A percentile compares a stretch with the other conserved stretches of the same genome.
Evolutionary conservation across 2,329 filamentous ascomycete species (phyloP).

Genomic region (Fusarium verticillioides): DNA sequence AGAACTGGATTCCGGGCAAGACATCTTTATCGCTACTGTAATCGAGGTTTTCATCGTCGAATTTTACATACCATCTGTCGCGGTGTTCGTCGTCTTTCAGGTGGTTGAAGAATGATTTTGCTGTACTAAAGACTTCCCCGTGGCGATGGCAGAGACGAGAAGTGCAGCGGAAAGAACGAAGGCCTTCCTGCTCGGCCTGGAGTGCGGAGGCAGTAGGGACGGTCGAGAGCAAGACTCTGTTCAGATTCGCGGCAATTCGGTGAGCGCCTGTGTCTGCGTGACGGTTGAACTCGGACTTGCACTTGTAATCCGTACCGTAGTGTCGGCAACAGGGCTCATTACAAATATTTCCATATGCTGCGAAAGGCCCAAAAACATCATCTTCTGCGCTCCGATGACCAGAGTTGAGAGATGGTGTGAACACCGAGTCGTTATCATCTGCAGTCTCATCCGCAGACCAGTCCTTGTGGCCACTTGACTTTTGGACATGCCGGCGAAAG

Average conservation of each 20-base stretch:
- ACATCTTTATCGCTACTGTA: neutral
- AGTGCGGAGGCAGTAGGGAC: neutral
- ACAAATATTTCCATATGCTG: constrained; percentile 5
- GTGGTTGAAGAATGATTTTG: constrained; percentile 21
- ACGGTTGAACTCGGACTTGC: constrained; percentile 26
- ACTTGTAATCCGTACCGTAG: constrained; percentile 26
- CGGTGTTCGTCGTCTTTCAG: constrained; percentile 14
- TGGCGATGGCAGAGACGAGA: constrained; percentile 11
- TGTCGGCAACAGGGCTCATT: constrained; percentile 32
- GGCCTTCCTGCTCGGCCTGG: constrained; percentile 30
- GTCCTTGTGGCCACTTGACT: constrained; percentile 6
- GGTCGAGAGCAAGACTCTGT: neutral
- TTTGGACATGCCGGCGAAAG: constrained; percentile 12
- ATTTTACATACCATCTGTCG: neutral
- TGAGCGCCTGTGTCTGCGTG: constrained; percentile 19
- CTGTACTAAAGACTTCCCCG: constrained; percentile 10
- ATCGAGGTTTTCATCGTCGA: neutral
- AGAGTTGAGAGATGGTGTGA: neutral
- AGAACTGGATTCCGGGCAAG: constrained; percentile 10
- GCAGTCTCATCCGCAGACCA: neutral
- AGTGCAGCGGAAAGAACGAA: constrained; percentile 31
- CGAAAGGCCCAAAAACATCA: neutral
- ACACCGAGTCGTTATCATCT: neutral
- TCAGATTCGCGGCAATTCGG: constrained; percentile 27
- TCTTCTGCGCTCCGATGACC: neutral